phyloP scores from a whole-genome alignment of 768 basidiomycete species.

The Termitomyces sp. region DNA sequence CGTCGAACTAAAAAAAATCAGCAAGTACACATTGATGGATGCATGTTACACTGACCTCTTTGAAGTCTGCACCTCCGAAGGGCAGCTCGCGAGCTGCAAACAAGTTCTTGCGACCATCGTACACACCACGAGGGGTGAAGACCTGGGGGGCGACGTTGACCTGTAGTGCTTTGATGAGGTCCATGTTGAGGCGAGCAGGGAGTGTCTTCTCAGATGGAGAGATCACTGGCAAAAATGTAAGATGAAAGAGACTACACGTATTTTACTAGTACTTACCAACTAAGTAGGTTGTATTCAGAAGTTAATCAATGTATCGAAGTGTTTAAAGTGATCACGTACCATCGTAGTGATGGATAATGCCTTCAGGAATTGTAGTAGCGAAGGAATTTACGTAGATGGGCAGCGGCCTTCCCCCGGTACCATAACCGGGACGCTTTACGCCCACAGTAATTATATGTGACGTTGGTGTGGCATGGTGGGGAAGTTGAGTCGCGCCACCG shows the following conservation, averaged over 20 bases:
- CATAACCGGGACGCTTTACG: constrained; percentile 65
- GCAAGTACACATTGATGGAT: neutral
- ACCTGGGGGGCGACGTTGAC: constrained; percentile 50
- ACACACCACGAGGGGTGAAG: constrained; percentile 71
- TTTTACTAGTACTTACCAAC: neutral
- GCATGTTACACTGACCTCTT: constrained; percentile 41
- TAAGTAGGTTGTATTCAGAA: neutral
- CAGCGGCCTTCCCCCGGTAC: constrained; percentile 44
- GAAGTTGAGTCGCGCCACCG: constrained; percentile 26
- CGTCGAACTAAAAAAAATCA: constrained; percentile 49
- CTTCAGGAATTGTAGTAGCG: constrained; percentile 52
- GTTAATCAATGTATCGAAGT: neutral
- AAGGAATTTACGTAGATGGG: constrained; percentile 61
- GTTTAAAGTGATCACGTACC: constrained; percentile 39
- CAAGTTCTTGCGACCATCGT: constrained; percentile 77
- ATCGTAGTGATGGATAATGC: constrained; percentile 75
- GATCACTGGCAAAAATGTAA: constrained; percentile 42
- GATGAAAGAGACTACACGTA: neutral
- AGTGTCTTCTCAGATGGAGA: constrained; percentile 64
- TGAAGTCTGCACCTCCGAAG: constrained; percentile 46
- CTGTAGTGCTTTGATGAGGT: constrained; percentile 64
- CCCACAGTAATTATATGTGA: constrained; percentile 53
- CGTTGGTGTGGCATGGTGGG: constrained; percentile 22
- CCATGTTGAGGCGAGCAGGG: constrained; percentile 66
- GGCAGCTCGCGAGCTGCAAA: constrained; percentile 61